These are phyloP conservation scores for Lentinula detonsa DNA, from an alignment of 768 basidiomycete genomes.

Conservation along the genomic window DNA sequence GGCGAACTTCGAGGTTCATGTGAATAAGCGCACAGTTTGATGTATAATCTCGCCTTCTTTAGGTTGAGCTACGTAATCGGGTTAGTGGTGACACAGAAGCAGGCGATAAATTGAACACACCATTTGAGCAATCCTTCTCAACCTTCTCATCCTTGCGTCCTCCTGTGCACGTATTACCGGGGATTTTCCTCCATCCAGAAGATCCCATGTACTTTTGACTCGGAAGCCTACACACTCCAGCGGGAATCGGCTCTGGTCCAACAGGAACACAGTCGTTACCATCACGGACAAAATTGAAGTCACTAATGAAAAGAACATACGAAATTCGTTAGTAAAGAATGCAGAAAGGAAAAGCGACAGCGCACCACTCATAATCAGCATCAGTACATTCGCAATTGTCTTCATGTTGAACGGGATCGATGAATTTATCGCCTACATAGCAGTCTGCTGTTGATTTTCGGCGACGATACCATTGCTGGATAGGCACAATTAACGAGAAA, in stretches of 20 bases:
- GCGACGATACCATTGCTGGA: conserved; percentile 89
- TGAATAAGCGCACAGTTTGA: conserved; percentile 50
- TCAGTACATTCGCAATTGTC: conserved; percentile 81
- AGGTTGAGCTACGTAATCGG: conserved; percentile 57
- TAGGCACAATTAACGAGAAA: background rate
- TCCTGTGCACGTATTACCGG: conserved; percentile 83
- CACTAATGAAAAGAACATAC: conserved; percentile 36
- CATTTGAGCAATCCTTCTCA: conserved; percentile 73
- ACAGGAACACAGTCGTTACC: conserved; percentile 73
- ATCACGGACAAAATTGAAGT: conserved; percentile 83
- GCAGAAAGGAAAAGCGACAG: background rate
- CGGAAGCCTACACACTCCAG: conserved; percentile 58
- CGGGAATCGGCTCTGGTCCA: conserved; percentile 84
- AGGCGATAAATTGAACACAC: conserved; percentile 35
- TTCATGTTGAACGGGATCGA: conserved; percentile 78
- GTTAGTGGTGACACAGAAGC: background rate
- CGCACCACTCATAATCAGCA: conserved; percentile 91
- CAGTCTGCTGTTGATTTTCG: conserved; percentile 81
- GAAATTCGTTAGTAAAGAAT: conserved; percentile 2
- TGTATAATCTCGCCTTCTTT: conserved; percentile 73
- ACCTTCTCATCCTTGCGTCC: conserved; percentile 68
- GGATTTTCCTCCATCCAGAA: conserved; percentile 87
- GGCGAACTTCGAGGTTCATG: background rate
- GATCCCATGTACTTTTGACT: conserved; percentile 76
- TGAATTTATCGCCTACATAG: conserved; percentile 86